Evolutionary conservation across 2,329 filamentous ascomycete genomes (phyloP).

Genomic region (Epichloe scottii): DNA sequence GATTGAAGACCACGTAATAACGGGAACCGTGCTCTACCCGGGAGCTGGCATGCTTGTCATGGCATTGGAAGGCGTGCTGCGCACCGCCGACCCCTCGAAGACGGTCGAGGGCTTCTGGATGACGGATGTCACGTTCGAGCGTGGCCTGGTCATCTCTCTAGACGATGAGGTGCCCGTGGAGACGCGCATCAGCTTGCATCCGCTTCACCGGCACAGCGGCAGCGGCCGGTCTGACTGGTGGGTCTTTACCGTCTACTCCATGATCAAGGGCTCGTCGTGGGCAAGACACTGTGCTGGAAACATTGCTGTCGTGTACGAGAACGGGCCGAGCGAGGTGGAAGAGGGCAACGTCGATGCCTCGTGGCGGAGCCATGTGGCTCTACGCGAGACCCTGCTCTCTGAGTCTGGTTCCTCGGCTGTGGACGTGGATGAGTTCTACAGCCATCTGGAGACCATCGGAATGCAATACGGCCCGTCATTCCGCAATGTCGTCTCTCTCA

Average conservation of each 20-base stretch:
- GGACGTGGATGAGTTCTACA: conserved; percentile 12
- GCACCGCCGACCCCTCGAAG: not conserved
- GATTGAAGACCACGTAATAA: conserved; percentile 21
- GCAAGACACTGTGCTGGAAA: not conserved
- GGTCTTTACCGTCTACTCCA: not conserved
- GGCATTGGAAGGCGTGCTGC: conserved; percentile 15
- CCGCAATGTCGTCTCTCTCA: conserved; percentile 1
- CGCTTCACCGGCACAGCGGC: not conserved
- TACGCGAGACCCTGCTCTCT: not conserved
- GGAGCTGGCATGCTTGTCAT: conserved; percentile 22
- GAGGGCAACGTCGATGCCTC: too few relatives aligned
- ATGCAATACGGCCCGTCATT: conserved; percentile 9
- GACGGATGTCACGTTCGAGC: conserved; percentile 3
- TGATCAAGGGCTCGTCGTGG: not conserved
- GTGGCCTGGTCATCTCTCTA: not conserved
- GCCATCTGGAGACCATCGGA: conserved; percentile 12
- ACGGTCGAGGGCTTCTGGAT: conserved; percentile 4
- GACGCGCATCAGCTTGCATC: not conserved
- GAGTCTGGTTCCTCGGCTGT: conserved; percentile 6
- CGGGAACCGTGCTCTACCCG: conserved; percentile 20
- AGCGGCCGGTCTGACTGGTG: not conserved
- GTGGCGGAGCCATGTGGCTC: too few relatives aligned
- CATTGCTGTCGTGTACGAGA: conserved; percentile 4
- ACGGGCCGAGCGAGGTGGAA: not conserved
- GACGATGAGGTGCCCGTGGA: not conserved